phyloP scores from a whole-genome alignment of 768 basidiomycete genomes.

The Holtermanniella nyarrowii region DNA sequence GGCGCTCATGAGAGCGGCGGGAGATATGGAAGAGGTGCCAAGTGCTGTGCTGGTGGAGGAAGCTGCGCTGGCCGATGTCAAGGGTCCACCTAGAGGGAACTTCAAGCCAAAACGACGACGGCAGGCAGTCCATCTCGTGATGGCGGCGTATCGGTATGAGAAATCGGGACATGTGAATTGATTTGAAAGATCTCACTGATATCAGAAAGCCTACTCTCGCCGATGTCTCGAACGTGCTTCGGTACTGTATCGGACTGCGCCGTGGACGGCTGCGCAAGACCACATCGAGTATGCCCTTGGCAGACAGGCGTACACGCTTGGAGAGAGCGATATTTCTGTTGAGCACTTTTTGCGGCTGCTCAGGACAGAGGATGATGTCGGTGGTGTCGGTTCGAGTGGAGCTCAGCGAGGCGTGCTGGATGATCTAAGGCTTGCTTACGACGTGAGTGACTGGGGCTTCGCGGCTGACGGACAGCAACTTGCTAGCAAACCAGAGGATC shows the following conservation, averaged over 20 bases:
- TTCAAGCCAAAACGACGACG: slow-evolving; percentile 25
- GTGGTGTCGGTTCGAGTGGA: slow-evolving; percentile 24
- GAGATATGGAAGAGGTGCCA: slow-evolving; percentile 43
- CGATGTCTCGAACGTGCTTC: slow-evolving; percentile 41
- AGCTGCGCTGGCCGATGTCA: slow-evolving; percentile 40
- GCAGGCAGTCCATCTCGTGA: slow-evolving; percentile 39
- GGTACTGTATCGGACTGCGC: slow-evolving; percentile 31
- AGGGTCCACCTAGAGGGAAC: slow-evolving; percentile 10
- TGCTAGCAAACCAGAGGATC: slow-evolving; percentile 50
- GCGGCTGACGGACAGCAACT: slow-evolving; percentile 52
- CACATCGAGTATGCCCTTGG: slow-evolving; percentile 48
- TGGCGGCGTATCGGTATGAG: slow-evolving; percentile 43
- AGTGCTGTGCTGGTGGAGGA: slow-evolving; percentile 44
- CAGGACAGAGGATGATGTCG: slow-evolving; percentile 37
- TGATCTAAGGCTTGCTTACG: slow-evolving; percentile 78
- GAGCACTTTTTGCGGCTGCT: slow-evolving; percentile 66
- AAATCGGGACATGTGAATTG: slow-evolving; percentile 42
- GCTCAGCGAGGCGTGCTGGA: slow-evolving; percentile 62
- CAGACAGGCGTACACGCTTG: slow-evolving; percentile 79
- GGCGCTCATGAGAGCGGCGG: slow-evolving; percentile 36
- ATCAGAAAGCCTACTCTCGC: slow-evolving; percentile 42
- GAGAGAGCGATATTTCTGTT: slow-evolving; percentile 67
- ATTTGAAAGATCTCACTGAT: background rate
- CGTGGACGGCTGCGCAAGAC: slow-evolving; percentile 38
- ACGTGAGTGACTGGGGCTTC: slow-evolving; percentile 46